Evolutionary conservation across 257 asterid species (phyloP).

Genomic region (Gardenia jasminoides): DNA sequence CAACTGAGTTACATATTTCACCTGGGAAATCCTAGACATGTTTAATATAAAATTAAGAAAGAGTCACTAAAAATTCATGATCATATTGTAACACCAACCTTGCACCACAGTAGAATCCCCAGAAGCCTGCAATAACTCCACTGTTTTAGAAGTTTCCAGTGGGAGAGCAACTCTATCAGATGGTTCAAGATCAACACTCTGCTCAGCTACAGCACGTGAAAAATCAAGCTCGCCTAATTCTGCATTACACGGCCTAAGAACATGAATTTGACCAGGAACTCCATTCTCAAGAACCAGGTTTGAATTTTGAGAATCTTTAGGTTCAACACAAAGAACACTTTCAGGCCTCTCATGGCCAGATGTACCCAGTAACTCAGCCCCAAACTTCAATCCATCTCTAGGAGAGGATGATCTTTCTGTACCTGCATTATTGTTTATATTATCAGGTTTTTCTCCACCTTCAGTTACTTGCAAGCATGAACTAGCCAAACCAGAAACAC

Average conservation of each 20-base stretch:
- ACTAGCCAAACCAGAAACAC: conserved; percentile 36
- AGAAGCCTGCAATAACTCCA: conserved; percentile 27
- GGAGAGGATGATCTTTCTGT: conserved; percentile 30
- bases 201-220: conserved; percentile 29
- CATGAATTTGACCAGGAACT: conserved; percentile 27
- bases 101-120: conserved; percentile 27
- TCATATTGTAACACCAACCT: conserved; percentile 52
- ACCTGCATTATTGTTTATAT: conserved; percentile 21
- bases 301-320: conserved; percentile 22
- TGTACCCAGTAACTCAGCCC: conserved; percentile 35
- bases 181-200: conserved; percentile 33
- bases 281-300: conserved; percentile 35
- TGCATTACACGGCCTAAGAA: conserved; percentile 61
- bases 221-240: conserved; percentile 34
- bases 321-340: conserved; percentile 30
- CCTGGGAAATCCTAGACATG: conserved; percentile 31
- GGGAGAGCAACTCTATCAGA: conserved; percentile 33
- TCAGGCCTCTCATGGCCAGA: conserved; percentile 33
- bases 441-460: conserved; percentile 32
- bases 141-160: conserved; percentile 37
- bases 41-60: background rate
- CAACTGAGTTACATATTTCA: conserved; percentile 27
- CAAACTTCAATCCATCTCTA: conserved; percentile 29
- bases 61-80: background rate
- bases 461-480: conserved; percentile 32